Evolutionary conservation across 1,284 basidiomycete species (phyloP).

Genomic region (Microbotryum violaceum): DNA sequence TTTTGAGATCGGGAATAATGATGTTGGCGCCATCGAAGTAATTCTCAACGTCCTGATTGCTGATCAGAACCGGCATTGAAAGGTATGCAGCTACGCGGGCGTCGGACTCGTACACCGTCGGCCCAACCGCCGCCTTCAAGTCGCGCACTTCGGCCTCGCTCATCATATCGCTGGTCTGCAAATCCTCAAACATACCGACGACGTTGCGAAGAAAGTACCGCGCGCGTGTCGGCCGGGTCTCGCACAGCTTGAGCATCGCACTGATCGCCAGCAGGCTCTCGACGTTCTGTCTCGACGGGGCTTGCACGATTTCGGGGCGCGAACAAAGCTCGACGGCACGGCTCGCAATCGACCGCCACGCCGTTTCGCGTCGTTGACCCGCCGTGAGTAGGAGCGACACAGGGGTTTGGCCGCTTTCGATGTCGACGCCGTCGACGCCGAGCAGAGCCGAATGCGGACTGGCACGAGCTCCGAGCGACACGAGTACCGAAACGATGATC

Average conservation of each 20-base stretch:
- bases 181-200: conserved; percentile 25
- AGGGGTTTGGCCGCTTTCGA: conserved; percentile 15
- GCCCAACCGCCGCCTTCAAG: conserved; percentile 23
- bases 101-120: conserved; percentile 28
- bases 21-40: conserved; percentile 26
- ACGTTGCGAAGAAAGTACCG: conserved; percentile 30
- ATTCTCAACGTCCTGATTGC: conserved; percentile 18
- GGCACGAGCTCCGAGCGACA: conserved; percentile 29
- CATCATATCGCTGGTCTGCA: conserved; percentile 12
- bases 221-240: conserved; percentile 20
- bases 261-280: conserved; percentile 25
- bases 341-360: conserved; percentile 26
- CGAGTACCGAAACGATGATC: conserved; percentile 26
- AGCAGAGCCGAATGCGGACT: conserved; percentile 28
- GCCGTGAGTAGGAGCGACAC: conserved; percentile 24
- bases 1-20: conserved; percentile 23
- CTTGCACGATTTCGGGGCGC: conserved; percentile 22
- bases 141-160: background rate
- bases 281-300: conserved; percentile 17
- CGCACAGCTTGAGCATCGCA: conserved; percentile 28
- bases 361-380: conserved; percentile 24
- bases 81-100: conserved; percentile 24
- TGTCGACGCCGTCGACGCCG: conserved; percentile 26
- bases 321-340: conserved; percentile 23
- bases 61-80: conserved; percentile 18